Conservation (phyloP, 2,329 filamentous ascomycete species). For the Teratosphaeria nubilosa region DNA sequence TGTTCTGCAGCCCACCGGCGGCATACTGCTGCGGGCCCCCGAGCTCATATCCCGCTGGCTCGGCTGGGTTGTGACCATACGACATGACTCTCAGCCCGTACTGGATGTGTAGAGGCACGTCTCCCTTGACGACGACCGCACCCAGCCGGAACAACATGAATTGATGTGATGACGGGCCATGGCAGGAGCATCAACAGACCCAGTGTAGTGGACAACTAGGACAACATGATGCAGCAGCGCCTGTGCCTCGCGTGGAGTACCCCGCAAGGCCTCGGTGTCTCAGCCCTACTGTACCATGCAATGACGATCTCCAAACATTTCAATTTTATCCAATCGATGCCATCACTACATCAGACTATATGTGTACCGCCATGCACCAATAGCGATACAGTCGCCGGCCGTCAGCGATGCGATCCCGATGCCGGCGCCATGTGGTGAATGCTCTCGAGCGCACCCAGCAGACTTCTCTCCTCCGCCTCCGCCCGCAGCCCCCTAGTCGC, state of each 20-base stretch:
- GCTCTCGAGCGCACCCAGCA: constrained; percentile 27
- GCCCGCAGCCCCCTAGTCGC: constrained; percentile 18
- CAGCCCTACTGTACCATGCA: background rate
- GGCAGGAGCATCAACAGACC: background rate
- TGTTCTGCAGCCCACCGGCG: background rate
- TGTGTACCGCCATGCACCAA: background rate
- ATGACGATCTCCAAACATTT: background rate
- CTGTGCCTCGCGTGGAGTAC: background rate
- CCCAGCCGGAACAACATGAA: no score
- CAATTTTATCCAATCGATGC: background rate
- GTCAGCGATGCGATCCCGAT: constrained; percentile 24
- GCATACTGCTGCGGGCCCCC: background rate
- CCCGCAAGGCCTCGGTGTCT: background rate
- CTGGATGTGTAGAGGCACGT: no score
- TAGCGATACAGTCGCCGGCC: background rate
- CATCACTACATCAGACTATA: background rate
- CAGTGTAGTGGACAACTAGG: no score
- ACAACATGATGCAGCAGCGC: background rate
- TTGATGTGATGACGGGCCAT: no score
- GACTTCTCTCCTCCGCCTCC: constrained; percentile 25
- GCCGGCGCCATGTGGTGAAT: constrained; percentile 19
- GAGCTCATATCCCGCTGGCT: background rate
- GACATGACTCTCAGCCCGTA: background rate
- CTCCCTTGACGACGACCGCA: no score
- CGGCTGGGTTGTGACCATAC: background rate